Conservation (phyloP, 768 basidiomycete species). For the Gelatoporia subvermispora region DNA sequence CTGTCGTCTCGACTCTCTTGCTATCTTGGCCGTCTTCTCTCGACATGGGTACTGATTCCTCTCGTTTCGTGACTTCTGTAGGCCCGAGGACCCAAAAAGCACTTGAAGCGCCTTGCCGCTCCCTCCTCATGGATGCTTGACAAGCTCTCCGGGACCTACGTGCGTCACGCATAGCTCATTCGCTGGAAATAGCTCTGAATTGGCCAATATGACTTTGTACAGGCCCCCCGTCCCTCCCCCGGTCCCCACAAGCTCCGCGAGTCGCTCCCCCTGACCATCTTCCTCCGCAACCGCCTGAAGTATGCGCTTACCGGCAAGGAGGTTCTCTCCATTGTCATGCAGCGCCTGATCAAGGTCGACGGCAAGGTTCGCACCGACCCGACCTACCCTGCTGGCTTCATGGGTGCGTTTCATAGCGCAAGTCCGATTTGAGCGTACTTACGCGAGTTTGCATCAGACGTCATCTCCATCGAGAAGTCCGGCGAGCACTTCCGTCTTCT, state of each 20-base stretch:
- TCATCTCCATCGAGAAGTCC: slow-evolving; percentile 95
- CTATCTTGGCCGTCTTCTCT: slow-evolving; percentile 4
- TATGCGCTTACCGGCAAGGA: slow-evolving; percentile 97
- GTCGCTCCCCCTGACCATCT: slow-evolving; percentile 93
- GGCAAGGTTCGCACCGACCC: slow-evolving; percentile 97
- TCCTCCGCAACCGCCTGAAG: slow-evolving; percentile 98
- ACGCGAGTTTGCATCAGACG: slow-evolving; percentile 49
- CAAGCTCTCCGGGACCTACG: slow-evolving; percentile 94
- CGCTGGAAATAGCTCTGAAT: background rate
- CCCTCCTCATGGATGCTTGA: slow-evolving; percentile 99
- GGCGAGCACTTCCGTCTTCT: slow-evolving; percentile 99
- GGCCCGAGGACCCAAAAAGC: slow-evolving; percentile 99
- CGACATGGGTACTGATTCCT: slow-evolving; percentile 14
- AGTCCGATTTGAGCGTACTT: background rate
- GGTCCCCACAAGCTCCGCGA: slow-evolving; percentile 99
- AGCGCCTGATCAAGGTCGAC: slow-evolving; percentile 98
- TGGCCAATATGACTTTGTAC: slow-evolving; percentile 9
- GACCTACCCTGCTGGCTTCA: slow-evolving; percentile 96
- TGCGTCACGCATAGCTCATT: slow-evolving; percentile 35
- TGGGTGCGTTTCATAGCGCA: slow-evolving; percentile 55
- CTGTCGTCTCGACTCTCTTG: slow-evolving; percentile 7
- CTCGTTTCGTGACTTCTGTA: slow-evolving; percentile 28
- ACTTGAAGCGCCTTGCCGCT: slow-evolving; percentile 95
- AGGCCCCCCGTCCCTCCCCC: slow-evolving; percentile 95
- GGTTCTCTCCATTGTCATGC: slow-evolving; percentile 90